phyloP scores from a whole-genome alignment of 208 protist species.

The Trypanosoma mega region DNA sequence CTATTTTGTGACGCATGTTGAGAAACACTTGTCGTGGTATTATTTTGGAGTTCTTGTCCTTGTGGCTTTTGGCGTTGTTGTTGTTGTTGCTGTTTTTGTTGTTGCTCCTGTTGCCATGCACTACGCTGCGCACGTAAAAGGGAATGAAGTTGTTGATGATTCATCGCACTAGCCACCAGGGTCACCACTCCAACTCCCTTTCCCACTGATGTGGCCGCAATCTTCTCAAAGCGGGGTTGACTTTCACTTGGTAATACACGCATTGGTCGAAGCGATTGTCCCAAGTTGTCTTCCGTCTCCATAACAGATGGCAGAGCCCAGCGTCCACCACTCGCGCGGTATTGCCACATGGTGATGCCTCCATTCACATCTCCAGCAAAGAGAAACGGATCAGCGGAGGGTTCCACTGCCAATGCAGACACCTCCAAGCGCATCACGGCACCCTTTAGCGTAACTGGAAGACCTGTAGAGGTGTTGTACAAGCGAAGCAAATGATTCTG shows the following conservation, averaged over 20 bases:
- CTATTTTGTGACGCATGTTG: too few relatives aligned
- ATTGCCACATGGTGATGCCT: constrained; percentile 48
- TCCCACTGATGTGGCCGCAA: constrained; percentile 1
- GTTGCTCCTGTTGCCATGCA: not conserved
- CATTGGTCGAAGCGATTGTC: too few relatives aligned
- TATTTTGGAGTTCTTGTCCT: too few relatives aligned
- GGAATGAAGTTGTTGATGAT: constrained; percentile 18
- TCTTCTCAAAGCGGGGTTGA: constrained; percentile 17
- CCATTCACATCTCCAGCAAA: constrained; percentile 54
- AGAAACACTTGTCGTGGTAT: too few relatives aligned
- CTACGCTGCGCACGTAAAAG: constrained; percentile 5
- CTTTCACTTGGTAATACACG: too few relatives aligned
- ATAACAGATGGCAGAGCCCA: constrained; percentile 7
- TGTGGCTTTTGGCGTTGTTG: constrained; percentile 8
- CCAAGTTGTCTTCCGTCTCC: not conserved
- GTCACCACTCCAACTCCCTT: constrained; percentile 18
- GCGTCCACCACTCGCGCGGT: constrained; percentile 32
- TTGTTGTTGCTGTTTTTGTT: constrained; percentile 13
- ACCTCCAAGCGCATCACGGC: constrained; percentile 13
- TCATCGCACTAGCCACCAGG: constrained; percentile 28
- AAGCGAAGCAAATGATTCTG: constrained; percentile 38
- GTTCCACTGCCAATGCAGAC: constrained; percentile 43
- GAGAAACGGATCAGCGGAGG: constrained; percentile 46
- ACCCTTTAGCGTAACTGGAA: constrained; percentile 34
- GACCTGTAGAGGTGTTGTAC: constrained; percentile 70